These are phyloP conservation scores for Fraxinus greggii DNA, from an alignment of 305 asterid species.

Conservation along the genomic window DNA sequence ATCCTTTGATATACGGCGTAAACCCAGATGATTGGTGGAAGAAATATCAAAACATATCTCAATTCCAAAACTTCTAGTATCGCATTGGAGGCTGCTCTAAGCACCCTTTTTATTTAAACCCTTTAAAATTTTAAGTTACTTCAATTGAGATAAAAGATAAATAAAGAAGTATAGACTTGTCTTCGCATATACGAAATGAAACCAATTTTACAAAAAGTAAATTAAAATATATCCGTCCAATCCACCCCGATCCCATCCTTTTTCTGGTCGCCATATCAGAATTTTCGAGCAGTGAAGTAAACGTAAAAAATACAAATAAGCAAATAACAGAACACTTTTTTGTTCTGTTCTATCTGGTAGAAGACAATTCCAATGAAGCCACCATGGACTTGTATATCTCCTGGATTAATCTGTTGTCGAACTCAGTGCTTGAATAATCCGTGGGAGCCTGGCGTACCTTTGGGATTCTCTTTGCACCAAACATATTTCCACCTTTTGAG, in stretches of 20 bases:
- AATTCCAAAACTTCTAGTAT: not conserved
- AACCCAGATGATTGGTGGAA: not conserved
- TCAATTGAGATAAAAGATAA: not conserved
- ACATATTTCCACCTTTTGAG: slow-evolving; percentile 27
- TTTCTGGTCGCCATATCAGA: not conserved
- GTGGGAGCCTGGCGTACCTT: slow-evolving; percentile 29
- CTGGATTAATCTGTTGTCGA: slow-evolving; percentile 54
- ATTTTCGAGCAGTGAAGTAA: not conserved
- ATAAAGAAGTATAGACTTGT: not conserved
- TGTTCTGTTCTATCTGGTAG: slow-evolving; percentile 12
- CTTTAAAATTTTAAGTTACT: not conserved
- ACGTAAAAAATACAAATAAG: not conserved
- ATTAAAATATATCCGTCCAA: not conserved
- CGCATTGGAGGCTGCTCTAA: not conserved
- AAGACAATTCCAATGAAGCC: slow-evolving; percentile 48
- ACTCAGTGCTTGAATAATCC: slow-evolving; percentile 41
- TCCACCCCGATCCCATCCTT: not conserved
- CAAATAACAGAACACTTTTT: not conserved
- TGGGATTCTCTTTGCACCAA: slow-evolving; percentile 40
- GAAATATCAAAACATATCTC: not conserved
- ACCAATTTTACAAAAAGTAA: not conserved
- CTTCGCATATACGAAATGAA: not conserved
- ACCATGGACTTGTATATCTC: slow-evolving; percentile 60
- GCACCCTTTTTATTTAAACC: too few relatives aligned
- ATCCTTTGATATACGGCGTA: not conserved